Evolutionary conservation across 2,329 filamentous ascomycete genomes (phyloP), one percentile per base, ranked within the genome.

Genomic region (Cordyceps fumosorosea): DNA sequence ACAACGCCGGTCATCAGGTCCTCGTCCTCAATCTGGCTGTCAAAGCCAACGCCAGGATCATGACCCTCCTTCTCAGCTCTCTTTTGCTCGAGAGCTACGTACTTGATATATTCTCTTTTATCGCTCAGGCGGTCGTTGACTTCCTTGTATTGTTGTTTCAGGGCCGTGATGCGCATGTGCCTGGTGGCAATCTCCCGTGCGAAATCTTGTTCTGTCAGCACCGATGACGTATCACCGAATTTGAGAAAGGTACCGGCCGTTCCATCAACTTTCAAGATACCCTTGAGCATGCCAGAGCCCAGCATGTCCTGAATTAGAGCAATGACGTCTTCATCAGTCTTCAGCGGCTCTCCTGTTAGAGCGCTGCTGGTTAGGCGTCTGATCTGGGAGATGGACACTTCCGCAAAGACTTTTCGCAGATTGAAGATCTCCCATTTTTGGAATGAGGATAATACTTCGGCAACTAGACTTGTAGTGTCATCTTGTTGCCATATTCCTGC

Each of bases 361-460:
- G 81, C 84, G 66, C 79, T 84, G 56, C 77, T 76, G 0, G 85
- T 87, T 48, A 74, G 72, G 26, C 73, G 67, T 48, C 80, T 78
- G 22, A 88, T 72, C 67, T 85, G 80, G 20, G 78, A 67, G 37
- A 88, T 77, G 18, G 82, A 80, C 40, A 87, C 76, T 65, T 83
- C 83, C 59, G 76, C 77, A 71, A 93, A 97, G 3, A 90, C 86
- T 58, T 84, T 82, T 51, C 87, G 86, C 29, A 98, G 80, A 63
- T 86, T 86, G 40, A 88, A 79, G 62, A 98, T 84, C 64, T 89
- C 87, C 77, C 89, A 91, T 68, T 87, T 86, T 67, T 89, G 86
- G 70, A 93, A 90, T 11, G 89, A 86, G 22, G 82, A 77, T 45
- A 89, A 73, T 12, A 93, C 87, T 71, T 91, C 85, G 5, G 79